Evolutionary conservation across 2,329 filamentous ascomycete genomes (phyloP), one percentile per base, ranked within the genome.

Genomic region (Beauveria sp.): DNA sequence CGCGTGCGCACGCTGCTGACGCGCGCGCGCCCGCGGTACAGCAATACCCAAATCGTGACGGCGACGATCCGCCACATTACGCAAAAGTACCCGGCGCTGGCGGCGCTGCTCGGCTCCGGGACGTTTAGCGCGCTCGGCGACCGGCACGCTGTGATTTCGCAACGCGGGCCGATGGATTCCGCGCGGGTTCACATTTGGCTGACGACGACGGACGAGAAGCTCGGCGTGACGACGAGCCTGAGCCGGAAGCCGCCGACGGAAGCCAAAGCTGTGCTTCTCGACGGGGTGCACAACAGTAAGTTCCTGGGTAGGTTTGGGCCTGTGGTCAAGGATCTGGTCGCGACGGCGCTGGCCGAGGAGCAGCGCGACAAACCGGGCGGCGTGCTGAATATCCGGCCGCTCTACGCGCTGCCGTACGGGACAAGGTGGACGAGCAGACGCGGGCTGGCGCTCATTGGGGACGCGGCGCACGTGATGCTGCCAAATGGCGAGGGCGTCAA

Each of bases 401-500:
- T 75, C 1, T 71, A 72, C 64, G 74, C 75, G 63, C 72, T 85
- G 7, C 80, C 81, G 0, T 64, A 77, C 1, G 76, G 76, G 1
- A 63, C 73, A 12, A 53, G 57, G 0, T 85, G 82, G 80, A 64
- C 73, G 9, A 64, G 72, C 10, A 67, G 69, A 3, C 34, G 70
- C 0, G 78, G 80, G 3, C 71, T 78, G 5, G 80, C 83, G 0
- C 69, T 85, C 16, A 68, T 85, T n/a, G 83, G 83, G 3, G 82
- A 85, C 65, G 80, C 82, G 1, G 82, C 81, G 14, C 82, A 85
- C 67, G 65, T 83, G 14, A 80, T 82, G 75, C 76, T 76, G 5
- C 79, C 79, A 0, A 77, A 76, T 0, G 82, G 83, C 3, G 81
- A 82, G 56, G 82, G 82, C 1, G 81, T 83, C 42, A 84, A 85